These are phyloP conservation scores for Boletus sp. DNA, from an alignment of 768 basidiomycete species.

Conservation along the genomic window DNA sequence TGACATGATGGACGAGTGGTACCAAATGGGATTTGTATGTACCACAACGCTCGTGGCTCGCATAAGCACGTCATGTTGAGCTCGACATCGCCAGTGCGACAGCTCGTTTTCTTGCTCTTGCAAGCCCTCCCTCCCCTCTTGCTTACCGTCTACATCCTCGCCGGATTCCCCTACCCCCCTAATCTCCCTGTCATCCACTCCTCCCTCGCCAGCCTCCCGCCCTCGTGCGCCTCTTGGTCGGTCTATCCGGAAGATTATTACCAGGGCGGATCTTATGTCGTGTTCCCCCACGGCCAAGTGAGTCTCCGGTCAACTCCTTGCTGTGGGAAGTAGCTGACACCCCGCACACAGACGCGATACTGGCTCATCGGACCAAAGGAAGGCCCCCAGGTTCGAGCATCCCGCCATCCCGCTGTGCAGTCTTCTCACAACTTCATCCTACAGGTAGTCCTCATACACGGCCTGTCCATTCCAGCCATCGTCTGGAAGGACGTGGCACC, in stretches of 20 bases:
- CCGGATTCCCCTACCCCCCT: constrained; percentile 63
- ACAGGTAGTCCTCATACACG: constrained; percentile 75
- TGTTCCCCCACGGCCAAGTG: constrained; percentile 63
- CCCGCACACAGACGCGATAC: constrained; percentile 54
- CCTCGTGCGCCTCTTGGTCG: constrained; percentile 53
- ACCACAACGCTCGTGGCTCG: neutral
- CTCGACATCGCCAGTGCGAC: constrained; percentile 12
- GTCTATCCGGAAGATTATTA: constrained; percentile 75
- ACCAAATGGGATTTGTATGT: neutral
- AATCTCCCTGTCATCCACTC: constrained; percentile 46
- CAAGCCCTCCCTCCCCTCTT: constrained; percentile 54
- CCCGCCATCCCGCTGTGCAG: neutral
- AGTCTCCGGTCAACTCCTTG: constrained; percentile 17
- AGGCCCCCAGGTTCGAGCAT: constrained; percentile 54
- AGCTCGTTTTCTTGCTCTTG: constrained; percentile 42
- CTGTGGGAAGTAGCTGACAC: neutral
- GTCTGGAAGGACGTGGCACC: constrained; percentile 78
- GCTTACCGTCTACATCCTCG: constrained; percentile 57
- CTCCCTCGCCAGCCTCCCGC: constrained; percentile 60
- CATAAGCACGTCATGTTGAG: constrained; percentile 6
- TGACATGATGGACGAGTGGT: neutral
- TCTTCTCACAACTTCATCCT: constrained; percentile 1
- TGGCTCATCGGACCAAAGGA: constrained; percentile 72
- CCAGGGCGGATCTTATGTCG: constrained; percentile 55
- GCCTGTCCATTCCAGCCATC: constrained; percentile 71